Percentiles rank a stretch among this genome's conserved stretches.
phyloP scores from a whole-genome alignment of 2,329 filamentous ascomycete genomes.

The Scedosporium aurantiacum region DNA sequence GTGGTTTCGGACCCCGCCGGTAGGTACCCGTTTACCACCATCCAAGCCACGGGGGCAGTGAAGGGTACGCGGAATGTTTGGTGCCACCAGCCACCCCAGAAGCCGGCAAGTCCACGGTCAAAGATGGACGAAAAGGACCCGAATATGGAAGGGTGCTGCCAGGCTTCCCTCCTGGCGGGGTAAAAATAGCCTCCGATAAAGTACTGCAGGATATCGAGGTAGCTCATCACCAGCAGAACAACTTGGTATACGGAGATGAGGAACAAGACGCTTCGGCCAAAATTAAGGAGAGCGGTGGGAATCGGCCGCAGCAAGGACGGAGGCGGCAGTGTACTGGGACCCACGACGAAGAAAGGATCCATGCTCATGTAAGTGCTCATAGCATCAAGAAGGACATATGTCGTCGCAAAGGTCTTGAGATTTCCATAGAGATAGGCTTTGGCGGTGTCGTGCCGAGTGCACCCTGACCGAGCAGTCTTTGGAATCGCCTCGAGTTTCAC shows the following conservation, averaged over 20 bases:
- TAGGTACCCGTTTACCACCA: conserved; percentile 30
- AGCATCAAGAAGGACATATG: conserved; percentile 60
- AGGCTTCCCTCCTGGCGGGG: conserved; percentile 37
- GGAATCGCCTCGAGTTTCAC: conserved; percentile 31
- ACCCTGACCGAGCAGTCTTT: conserved; percentile 32
- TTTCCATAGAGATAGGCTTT: conserved; percentile 33
- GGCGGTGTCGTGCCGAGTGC: conserved; percentile 29
- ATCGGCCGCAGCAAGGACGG: conserved; percentile 32
- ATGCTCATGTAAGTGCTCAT: conserved; percentile 57
- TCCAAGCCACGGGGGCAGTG: conserved; percentile 42
- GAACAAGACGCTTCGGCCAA: conserved; percentile 46
- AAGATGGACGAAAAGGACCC: conserved; percentile 45
- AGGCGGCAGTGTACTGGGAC: conserved; percentile 24
- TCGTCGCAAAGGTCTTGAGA: conserved; percentile 34
- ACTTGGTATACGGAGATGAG: conserved; percentile 46
- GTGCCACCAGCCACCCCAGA: conserved; percentile 86
- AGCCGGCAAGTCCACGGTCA: conserved; percentile 63
- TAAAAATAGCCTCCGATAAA: conserved; percentile 38
- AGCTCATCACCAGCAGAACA: conserved; percentile 48
- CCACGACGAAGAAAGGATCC: conserved; percentile 66
- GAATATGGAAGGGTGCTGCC: conserved; percentile 43
- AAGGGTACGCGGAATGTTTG: conserved; percentile 75
- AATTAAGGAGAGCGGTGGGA: conserved; percentile 32
- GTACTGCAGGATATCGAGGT: conserved; percentile 47
- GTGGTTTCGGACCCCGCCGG: conserved; percentile 18